A percentile compares a stretch with the other conserved stretches of the same genome.
These are phyloP conservation scores for Arachnomyces sp. DNA, from an alignment of 2,329 filamentous ascomycete species.

Conservation along the genomic window DNA sequence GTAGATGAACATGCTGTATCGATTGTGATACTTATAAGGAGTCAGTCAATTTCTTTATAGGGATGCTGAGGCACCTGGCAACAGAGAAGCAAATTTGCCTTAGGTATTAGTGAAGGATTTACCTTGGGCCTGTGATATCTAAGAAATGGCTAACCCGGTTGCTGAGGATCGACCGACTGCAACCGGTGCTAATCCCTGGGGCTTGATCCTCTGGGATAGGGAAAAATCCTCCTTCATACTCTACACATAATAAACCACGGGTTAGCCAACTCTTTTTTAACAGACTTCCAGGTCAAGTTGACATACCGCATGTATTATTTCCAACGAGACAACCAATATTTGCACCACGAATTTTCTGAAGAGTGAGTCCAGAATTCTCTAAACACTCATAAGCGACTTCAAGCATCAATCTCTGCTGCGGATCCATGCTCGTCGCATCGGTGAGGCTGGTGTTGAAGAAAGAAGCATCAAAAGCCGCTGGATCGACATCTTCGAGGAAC, in stretches of 20 bases:
- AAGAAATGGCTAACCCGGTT: constrained; percentile 11
- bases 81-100: background rate
- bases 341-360: constrained; percentile 5
- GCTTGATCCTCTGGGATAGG: constrained; percentile 1
- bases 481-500: constrained; percentile 14
- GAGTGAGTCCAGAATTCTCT: constrained; percentile 12
- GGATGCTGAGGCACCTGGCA: no score
- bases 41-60: background rate
- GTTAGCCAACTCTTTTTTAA: no score
- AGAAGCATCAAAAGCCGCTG: constrained; percentile 15
- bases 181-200: background rate
- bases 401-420: constrained; percentile 15
- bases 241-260: no score
- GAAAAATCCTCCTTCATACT: no score
- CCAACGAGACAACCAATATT: constrained; percentile 7
- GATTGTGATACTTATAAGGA: constrained; percentile 7
- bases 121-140: constrained; percentile 6
- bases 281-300: no score
- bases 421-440: constrained; percentile 17
- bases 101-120: background rate
- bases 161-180: background rate
- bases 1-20: constrained; percentile 16
- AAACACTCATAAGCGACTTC: constrained; percentile 16
- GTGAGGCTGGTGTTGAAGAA: constrained; percentile 15
- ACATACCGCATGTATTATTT: background rate